Base-by-base conservation (phyloP, 2,329 filamentous ascomycete species). In the Parascedosporium putredinis region DNA sequence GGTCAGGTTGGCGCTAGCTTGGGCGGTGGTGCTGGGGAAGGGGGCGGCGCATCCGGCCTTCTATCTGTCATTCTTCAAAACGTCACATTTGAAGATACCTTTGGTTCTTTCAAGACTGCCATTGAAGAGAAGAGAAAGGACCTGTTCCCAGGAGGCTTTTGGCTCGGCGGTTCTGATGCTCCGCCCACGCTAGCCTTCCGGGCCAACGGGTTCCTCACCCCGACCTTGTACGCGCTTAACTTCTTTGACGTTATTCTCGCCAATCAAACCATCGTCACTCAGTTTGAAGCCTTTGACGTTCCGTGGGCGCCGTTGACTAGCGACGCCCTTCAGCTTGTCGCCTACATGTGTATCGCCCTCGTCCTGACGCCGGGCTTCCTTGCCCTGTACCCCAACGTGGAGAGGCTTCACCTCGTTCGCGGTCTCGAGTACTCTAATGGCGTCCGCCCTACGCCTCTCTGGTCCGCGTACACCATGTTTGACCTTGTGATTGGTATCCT, bases 391-490 rank as follows among this genome's bases (percentile, higher is more conserved):
- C 87, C 88, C 0, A 95, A 88, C n/a, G 72, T 86, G 24, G 90
- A 96, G 64, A 77, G 88, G 23, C 71, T 88, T 9, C 73, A 81
- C 46, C 85, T 88, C 55, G 87, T 96, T 22, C 79, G 90, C 47
- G 85, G 86, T 14, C 71, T 96, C 25, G 84, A 96, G 64, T 96
- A 95, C 66, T 94, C 87, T 49, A 96, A 95, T 60, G 90, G 90
- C 44, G 88, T 95, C 24, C 76, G 86, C 10, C 83, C 86, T 0
- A 71, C 86, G 7, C 88, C 89, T 1, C 71, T 96, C 2, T 96
- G 91, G 90, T 66, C 87, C 4, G 87, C 90, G 1, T 94, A 96
- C 60, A 72, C 85, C 1, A 60, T 73, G 0, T 95, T 95, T 59
- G 90, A 96, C 66, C 61, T 94, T 12, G 58, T 79, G 3, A 33